These are phyloP conservation scores for Aaosphaeria pasadenensis DNA, from an alignment of 2,329 filamentous ascomycete species.

Conservation along the genomic window DNA sequence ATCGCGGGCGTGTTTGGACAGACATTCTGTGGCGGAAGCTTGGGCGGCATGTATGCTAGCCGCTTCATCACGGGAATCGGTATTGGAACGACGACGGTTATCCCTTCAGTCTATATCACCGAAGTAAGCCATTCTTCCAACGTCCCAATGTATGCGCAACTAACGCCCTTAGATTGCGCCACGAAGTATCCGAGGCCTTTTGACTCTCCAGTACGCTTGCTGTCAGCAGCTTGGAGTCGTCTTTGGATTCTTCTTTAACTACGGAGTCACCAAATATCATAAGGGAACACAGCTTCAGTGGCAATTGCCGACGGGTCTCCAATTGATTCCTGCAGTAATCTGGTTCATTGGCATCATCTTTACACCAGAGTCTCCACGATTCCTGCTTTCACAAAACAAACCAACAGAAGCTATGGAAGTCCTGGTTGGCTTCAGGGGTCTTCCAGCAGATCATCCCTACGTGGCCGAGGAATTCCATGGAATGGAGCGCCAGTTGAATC, in stretches of 20 bases:
- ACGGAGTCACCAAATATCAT: slow-evolving; percentile 28
- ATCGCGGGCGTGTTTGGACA: slow-evolving; percentile 17
- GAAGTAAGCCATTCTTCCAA: slow-evolving; percentile 1
- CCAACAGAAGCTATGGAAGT: slow-evolving; percentile 7
- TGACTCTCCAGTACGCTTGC: slow-evolving; percentile 33
- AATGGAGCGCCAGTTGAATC: slow-evolving; percentile 30
- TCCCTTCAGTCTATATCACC: slow-evolving; percentile 9
- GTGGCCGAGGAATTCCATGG: slow-evolving; percentile 7
- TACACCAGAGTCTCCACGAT: slow-evolving; percentile 7
- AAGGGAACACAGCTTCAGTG: slow-evolving; percentile 7
- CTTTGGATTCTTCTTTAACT: slow-evolving; percentile 32
- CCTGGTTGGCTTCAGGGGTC: slow-evolving; percentile 2
- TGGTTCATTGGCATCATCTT: slow-evolving; percentile 7
- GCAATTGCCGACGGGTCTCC: slow-evolving; percentile 7
- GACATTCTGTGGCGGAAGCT: slow-evolving; percentile 22
- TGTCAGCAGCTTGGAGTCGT: slow-evolving; percentile 28
- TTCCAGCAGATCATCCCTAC: slow-evolving; percentile 6
- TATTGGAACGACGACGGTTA: slow-evolving; percentile 8
- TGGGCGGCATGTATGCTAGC: slow-evolving; percentile 19
- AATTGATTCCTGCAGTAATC: slow-evolving; percentile 7
- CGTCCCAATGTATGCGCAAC: neutral
- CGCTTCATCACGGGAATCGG: slow-evolving; percentile 8
- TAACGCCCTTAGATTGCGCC: slow-evolving; percentile 5
- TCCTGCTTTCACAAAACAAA: slow-evolving; percentile 6
- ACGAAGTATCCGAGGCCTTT: slow-evolving; percentile 26